Evolutionary conservation across 371 early-diverging fungal genomes (phyloP).

Genomic region (Mucor velutinosus): DNA sequence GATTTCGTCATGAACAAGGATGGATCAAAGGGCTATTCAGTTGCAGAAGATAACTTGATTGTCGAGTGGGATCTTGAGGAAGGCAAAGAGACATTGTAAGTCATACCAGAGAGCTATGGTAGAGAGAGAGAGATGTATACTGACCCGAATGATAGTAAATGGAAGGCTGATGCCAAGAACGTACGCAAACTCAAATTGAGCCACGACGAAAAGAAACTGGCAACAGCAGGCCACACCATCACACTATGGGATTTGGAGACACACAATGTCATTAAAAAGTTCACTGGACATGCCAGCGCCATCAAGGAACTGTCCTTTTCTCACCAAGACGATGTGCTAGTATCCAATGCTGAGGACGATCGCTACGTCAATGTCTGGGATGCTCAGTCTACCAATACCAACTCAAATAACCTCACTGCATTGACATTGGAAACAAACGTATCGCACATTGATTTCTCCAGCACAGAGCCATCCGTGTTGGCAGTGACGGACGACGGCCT

Average conservation of each 20-base stretch:
- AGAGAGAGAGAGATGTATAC: background rate
- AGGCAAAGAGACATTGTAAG: conserved; percentile 55
- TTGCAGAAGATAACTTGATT: conserved; percentile 66
- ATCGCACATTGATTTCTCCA: conserved; percentile 55
- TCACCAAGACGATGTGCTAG: conserved; percentile 56
- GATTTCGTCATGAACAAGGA: conserved; percentile 69
- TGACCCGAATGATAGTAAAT: conserved; percentile 41
- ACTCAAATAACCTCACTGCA: conserved; percentile 56
- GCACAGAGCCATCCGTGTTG: conserved; percentile 56
- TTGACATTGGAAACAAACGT: conserved; percentile 69
- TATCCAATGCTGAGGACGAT: conserved; percentile 77
- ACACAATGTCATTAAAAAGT: conserved; percentile 58
- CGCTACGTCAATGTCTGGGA: conserved; percentile 82
- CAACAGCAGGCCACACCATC: conserved; percentile 70
- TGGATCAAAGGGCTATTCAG: conserved; percentile 66
- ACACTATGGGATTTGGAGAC: conserved; percentile 65
- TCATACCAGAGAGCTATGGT: background rate
- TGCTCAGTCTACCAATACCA: conserved; percentile 51
- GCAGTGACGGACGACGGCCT: conserved; percentile 74
- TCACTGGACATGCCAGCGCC: conserved; percentile 75
- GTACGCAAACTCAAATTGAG: conserved; percentile 60
- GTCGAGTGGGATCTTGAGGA: conserved; percentile 77
- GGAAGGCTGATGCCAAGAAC: conserved; percentile 62
- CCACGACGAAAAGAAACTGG: conserved; percentile 61
- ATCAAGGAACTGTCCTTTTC: conserved; percentile 64